Evolutionary conservation across 257 asterid species (phyloP).

Genomic region (Fraxinus americana): DNA sequence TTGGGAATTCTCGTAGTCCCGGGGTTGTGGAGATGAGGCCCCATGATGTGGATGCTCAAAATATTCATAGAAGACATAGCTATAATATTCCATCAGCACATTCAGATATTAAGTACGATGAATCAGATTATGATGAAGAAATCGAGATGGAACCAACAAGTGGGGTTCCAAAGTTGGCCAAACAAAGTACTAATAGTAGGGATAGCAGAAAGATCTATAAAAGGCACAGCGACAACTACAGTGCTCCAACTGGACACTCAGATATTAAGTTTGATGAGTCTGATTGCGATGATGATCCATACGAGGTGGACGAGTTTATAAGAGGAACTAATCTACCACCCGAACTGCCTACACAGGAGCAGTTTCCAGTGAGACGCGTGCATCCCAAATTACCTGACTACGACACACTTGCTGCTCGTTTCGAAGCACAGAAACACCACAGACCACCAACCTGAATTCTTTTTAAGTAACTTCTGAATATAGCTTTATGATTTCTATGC

Average conservation of each 20-base stretch:
- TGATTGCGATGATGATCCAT: constrained; percentile 40
- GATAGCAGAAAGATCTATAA: constrained; percentile 40
- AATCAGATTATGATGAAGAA: constrained; percentile 77
- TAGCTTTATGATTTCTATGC: not conserved
- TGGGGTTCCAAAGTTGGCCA: constrained; percentile 6
- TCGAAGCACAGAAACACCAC: constrained; percentile 79
- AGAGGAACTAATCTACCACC: constrained; percentile 46
- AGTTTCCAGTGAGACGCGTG: constrained; percentile 51
- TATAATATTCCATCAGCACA: constrained; percentile 48
- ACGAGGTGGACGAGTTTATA: constrained; percentile 34
- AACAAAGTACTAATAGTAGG: constrained; percentile 4
- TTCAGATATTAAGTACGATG: constrained; percentile 48
- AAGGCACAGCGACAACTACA: constrained; percentile 62
- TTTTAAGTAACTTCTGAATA: not conserved
- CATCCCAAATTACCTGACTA: constrained; percentile 94
- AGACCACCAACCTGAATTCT: constrained; percentile 37
- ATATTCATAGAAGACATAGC: constrained; percentile 60
- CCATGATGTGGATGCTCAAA: constrained; percentile 34
- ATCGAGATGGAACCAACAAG: constrained; percentile 61
- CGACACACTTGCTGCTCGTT: constrained; percentile 81
- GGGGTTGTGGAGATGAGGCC: constrained; percentile 14
- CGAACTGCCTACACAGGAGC: constrained; percentile 46
- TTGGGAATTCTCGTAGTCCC: constrained; percentile 23
- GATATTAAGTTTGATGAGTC: constrained; percentile 67
- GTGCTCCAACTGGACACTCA: constrained; percentile 39